These are phyloP conservation scores for Thielaviopsis cerberus DNA, from an alignment of 2,329 filamentous ascomycete genomes.

Conservation along the genomic window DNA sequence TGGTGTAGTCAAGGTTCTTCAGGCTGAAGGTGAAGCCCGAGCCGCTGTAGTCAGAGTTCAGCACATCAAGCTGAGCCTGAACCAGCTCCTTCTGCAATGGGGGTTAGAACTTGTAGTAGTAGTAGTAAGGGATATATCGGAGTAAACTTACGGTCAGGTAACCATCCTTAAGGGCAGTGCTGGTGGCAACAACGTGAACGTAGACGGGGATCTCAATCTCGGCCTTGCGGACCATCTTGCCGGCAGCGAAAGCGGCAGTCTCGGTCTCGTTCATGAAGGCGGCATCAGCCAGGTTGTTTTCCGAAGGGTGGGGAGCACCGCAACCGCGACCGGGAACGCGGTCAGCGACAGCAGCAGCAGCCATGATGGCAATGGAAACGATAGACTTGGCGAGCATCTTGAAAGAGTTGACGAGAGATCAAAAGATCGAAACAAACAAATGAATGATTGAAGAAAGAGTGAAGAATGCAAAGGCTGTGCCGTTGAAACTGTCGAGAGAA, in stretches of 20 bases:
- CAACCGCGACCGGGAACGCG: constrained; percentile 13
- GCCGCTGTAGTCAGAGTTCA: constrained; percentile 27
- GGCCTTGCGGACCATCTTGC: constrained; percentile 11
- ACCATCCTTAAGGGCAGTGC: constrained; percentile 16
- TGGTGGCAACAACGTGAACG: constrained; percentile 22
- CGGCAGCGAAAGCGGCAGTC: constrained; percentile 12
- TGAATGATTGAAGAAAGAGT: not conserved
- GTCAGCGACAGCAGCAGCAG: constrained; percentile 2
- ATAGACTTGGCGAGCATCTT: constrained; percentile 8
- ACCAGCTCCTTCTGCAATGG: constrained; percentile 19
- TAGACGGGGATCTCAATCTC: constrained; percentile 19
- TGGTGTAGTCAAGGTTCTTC: constrained; percentile 24
- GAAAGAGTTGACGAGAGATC: not conserved
- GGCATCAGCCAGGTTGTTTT: constrained; percentile 13
- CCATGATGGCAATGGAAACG: constrained; percentile 6
- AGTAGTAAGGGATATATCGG: not conserved
- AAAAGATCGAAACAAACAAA: not conserved
- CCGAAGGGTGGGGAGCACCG: constrained; percentile 13
- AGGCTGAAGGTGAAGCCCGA: constrained; percentile 28
- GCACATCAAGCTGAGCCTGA: constrained; percentile 23
- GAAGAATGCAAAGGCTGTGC: not conserved
- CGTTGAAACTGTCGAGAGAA: not conserved
- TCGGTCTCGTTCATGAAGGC: constrained; percentile 13
- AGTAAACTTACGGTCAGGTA: constrained; percentile 19
- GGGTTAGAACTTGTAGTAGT: not conserved